Percentiles rank a stretch among this genome's conserved stretches.
Conservation (phyloP, 495 filamentous ascomycete species). For the Neurospora hispaniola region DNA sequence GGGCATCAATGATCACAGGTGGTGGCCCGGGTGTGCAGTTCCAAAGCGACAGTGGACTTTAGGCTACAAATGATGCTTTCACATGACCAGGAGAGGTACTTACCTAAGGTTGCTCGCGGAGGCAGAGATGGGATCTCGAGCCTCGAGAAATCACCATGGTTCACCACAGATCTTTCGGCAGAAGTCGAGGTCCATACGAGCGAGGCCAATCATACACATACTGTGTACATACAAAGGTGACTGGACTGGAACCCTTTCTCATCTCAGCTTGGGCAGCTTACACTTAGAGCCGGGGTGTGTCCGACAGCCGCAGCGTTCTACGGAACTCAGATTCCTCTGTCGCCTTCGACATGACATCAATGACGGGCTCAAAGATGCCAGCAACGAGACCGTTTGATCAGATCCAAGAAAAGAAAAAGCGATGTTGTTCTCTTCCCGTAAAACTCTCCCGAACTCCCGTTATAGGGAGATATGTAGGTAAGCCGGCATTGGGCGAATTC, state of each 20-base stretch:
- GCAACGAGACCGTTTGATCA: background rate
- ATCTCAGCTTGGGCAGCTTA: background rate
- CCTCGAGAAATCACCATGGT: background rate
- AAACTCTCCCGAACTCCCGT: background rate
- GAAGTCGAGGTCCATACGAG: background rate
- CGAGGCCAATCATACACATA: background rate
- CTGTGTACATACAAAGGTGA: background rate
- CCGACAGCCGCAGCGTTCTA: background rate
- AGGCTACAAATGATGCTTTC: background rate
- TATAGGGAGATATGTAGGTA: background rate
- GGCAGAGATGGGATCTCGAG: background rate
- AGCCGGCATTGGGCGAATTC: background rate
- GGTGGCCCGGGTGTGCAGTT: background rate
- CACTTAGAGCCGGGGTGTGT: background rate
- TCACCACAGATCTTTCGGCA: background rate
- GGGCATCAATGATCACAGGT: background rate
- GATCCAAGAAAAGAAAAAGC: background rate
- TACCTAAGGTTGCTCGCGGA: background rate
- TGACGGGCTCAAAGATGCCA: background rate
- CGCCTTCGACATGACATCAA: background rate
- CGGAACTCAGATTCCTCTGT: background rate
- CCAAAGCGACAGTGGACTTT: background rate
- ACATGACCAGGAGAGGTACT: background rate
- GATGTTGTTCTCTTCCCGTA: background rate
- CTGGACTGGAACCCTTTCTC: background rate